phyloP scores from a whole-genome alignment of 2,329 filamentous ascomycete genomes.

The Botrytis fragariae region DNA sequence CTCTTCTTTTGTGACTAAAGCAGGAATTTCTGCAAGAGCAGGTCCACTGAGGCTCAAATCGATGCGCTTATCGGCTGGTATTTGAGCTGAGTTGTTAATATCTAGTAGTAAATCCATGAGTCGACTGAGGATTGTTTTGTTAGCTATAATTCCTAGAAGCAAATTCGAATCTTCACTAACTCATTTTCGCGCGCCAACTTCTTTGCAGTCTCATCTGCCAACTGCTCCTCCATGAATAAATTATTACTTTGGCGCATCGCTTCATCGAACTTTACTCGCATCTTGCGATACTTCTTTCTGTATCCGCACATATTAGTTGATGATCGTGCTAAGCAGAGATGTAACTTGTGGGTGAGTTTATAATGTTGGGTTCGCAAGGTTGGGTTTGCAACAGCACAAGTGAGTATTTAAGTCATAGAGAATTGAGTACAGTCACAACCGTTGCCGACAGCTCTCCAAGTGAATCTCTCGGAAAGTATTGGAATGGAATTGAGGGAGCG shows the following conservation, averaged over 20 bases:
- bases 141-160: constrained; percentile 9
- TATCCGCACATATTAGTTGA: constrained; percentile 49
- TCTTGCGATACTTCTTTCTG: constrained; percentile 96
- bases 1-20: constrained; percentile 32
- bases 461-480: background rate
- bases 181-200: constrained; percentile 89
- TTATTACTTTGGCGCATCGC: constrained; percentile 79
- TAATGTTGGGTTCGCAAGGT: background rate
- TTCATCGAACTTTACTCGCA: constrained; percentile 75
- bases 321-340: background rate
- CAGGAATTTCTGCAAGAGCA: constrained; percentile 29
- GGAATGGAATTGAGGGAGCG: background rate
- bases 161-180: constrained; percentile 50
- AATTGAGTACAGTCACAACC: background rate
- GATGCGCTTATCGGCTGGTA: constrained; percentile 71
- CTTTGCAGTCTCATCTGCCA: constrained; percentile 76
- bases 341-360: background rate
- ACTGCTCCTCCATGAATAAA: constrained; percentile 77
- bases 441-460: background rate
- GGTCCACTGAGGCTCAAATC: constrained; percentile 53
- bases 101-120: constrained; percentile 86
- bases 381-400: background rate
- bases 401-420: background rate
- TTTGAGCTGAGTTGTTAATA: constrained; percentile 79
- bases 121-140: constrained; percentile 56